Evolutionary conservation across 441 rosid species (phyloP).

Genomic region (Erysimum pusillum): DNA sequence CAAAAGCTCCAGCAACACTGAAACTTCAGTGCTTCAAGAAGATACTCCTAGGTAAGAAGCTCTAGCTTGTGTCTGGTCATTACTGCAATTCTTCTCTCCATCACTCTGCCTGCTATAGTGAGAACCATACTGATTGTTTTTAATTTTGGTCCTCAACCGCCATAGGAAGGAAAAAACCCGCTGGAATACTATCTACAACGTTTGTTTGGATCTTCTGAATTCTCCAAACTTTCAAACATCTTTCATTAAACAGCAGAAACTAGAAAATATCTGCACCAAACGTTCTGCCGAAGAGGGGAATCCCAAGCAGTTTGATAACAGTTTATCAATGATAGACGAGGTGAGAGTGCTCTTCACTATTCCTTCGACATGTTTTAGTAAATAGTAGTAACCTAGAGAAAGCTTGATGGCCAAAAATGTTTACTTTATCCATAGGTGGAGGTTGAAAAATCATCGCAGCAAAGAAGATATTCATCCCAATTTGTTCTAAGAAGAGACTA

Average conservation of each 20-base stretch:
- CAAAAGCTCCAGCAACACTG: conserved; percentile 51
- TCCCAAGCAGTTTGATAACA: conserved; percentile 64
- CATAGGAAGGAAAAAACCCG: conserved; percentile 54
- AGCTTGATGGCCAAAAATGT: conserved; percentile 13
- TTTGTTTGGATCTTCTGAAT: conserved; percentile 64
- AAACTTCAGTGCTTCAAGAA: conserved; percentile 49
- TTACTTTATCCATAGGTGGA: conserved; percentile 51
- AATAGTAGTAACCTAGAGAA: neutral
- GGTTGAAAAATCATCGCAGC: conserved; percentile 50
- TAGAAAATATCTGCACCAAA: conserved; percentile 38
- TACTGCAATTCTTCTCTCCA: conserved; percentile 29
- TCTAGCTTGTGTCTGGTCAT: conserved; percentile 32
- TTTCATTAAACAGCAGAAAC: conserved; percentile 45
- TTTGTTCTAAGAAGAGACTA: conserved; percentile 59
- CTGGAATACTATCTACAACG: conserved; percentile 83
- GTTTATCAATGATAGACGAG: conserved; percentile 58
- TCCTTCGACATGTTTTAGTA: neutral
- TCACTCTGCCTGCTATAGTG: conserved; percentile 10
- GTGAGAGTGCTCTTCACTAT: conserved; percentile 47
- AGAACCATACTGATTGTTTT: conserved; percentile 28
- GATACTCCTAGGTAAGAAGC: conserved; percentile 48
- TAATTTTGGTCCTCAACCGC: conserved; percentile 41
- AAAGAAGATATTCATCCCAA: conserved; percentile 66
- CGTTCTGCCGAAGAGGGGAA: conserved; percentile 49
- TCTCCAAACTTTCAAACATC: conserved; percentile 65